Evolutionary conservation across 2,329 filamentous ascomycete genomes (phyloP).

Genomic region (Lecanoromycetidae sp.): DNA sequence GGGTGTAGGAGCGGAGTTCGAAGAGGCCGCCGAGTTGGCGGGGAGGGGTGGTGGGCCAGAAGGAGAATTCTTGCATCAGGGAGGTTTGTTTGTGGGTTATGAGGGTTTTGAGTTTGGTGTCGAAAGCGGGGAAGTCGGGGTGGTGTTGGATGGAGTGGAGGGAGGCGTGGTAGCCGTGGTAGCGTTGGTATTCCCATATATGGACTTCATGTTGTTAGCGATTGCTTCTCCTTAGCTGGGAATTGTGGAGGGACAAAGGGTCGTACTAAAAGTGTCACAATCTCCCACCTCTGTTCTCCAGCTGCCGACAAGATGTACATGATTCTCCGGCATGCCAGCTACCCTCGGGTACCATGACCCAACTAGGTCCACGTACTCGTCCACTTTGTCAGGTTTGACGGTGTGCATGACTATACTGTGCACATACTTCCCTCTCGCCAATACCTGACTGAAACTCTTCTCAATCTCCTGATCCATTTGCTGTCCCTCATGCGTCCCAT

Average conservation of each 20-base stretch:
- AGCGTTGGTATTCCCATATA: conserved; percentile 99
- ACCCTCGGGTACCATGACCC: conserved; percentile 87
- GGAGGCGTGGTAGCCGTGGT: conserved; percentile 88
- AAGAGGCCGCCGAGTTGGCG: conserved; percentile 85
- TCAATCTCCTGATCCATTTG: conserved; percentile 94
- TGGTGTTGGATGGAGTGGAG: conserved; percentile 72
- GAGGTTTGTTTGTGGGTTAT: conserved; percentile 77
- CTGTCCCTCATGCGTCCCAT: conserved; percentile 89
- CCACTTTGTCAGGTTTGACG: conserved; percentile 88
- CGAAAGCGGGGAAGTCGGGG: conserved; percentile 73
- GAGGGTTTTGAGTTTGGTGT: conserved; percentile 70
- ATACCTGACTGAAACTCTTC: conserved; percentile 85
- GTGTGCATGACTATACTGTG: conserved; percentile 96
- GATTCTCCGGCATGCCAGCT: conserved; percentile 73
- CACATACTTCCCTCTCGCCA: conserved; percentile 94
- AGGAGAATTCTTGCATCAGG: conserved; percentile 98
- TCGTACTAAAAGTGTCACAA: conserved; percentile 85
- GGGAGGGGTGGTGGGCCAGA: conserved; percentile 92
- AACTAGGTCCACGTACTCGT: conserved; percentile 84
- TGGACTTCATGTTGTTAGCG: conserved; percentile 57
- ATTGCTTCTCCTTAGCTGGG: too few species aligned
- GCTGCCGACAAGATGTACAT: conserved; percentile 91
- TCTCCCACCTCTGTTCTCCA: conserved; percentile 98
- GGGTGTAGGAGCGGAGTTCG: conserved; percentile 89
- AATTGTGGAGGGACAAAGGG: background rate